Percentiles rank a stretch among this genome's conserved stretches.
Evolutionary conservation across 768 basidiomycete species (phyloP).

Genomic region (Kwoniella dendrophila): DNA sequence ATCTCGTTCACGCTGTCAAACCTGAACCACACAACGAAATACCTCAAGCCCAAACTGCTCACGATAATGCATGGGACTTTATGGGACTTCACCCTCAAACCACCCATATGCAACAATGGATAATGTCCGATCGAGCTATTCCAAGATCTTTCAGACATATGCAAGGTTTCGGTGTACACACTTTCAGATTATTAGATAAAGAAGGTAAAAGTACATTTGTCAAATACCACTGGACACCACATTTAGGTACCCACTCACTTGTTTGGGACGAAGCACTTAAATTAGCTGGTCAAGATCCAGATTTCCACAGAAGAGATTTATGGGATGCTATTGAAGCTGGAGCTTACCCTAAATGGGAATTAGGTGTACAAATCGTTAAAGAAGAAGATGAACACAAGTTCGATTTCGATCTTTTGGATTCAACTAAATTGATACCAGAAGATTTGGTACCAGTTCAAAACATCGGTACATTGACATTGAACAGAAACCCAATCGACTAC

Average conservation of each 20-base stretch:
- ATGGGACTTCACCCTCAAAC: slow-evolving; percentile 69
- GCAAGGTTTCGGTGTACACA: slow-evolving; percentile 78
- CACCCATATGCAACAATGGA: slow-evolving; percentile 63
- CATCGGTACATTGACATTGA: slow-evolving; percentile 70
- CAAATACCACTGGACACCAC: slow-evolving; percentile 84
- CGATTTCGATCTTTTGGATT: slow-evolving; percentile 62
- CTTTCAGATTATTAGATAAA: slow-evolving; percentile 72
- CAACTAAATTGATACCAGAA: slow-evolving; percentile 68
- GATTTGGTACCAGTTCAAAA: slow-evolving; percentile 74
- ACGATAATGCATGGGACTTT: slow-evolving; percentile 90
- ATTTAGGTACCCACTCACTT: slow-evolving; percentile 79
- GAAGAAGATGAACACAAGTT: slow-evolving; percentile 76
- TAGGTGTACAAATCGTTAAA: slow-evolving; percentile 73
- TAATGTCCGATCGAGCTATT: slow-evolving; percentile 80
- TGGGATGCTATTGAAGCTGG: slow-evolving; percentile 78
- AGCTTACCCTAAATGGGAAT: slow-evolving; percentile 72
- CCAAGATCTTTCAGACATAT: slow-evolving; percentile 86
- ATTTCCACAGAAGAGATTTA: slow-evolving; percentile 85
- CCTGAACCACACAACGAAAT: slow-evolving; percentile 82
- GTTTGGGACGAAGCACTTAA: slow-evolving; percentile 91
- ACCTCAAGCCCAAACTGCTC: slow-evolving; percentile 59
- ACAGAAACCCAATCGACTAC: slow-evolving; percentile 60
- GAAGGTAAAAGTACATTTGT: slow-evolving; percentile 74
- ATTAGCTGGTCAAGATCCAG: slow-evolving; percentile 74
- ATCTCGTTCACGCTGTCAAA: slow-evolving; percentile 83